phyloP scores from a whole-genome alignment of 1,284 basidiomycete species.

The Heterobasidion irregulare region DNA sequence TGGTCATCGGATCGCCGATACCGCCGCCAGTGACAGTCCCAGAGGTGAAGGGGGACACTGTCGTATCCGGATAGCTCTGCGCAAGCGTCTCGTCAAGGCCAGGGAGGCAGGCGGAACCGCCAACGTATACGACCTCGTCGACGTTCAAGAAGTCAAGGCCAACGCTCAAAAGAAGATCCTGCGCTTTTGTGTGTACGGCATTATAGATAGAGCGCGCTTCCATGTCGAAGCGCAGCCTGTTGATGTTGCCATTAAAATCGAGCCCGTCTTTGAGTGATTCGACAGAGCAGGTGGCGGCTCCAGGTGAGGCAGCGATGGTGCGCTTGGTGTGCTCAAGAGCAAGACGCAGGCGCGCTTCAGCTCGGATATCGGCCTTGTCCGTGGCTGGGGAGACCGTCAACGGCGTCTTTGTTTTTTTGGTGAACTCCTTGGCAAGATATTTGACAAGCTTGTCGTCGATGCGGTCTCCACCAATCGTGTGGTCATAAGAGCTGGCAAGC shows the following conservation, averaged over 20 bases:
- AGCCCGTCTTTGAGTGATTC: slow-evolving; percentile 93
- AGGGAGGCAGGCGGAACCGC: slow-evolving; percentile 81
- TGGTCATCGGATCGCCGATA: slow-evolving; percentile 78
- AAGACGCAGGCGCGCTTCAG: slow-evolving; percentile 88
- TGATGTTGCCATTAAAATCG: slow-evolving; percentile 91
- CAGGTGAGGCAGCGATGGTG: slow-evolving; percentile 82
- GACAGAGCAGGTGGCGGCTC: slow-evolving; percentile 85
- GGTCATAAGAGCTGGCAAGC: slow-evolving; percentile 39
- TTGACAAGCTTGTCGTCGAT: slow-evolving; percentile 83
- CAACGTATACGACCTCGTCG: slow-evolving; percentile 90
- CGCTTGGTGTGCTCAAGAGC: slow-evolving; percentile 95
- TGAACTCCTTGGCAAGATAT: slow-evolving; percentile 95
- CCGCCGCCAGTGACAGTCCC: slow-evolving; percentile 66
- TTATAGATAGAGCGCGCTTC: slow-evolving; percentile 72
- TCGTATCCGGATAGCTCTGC: slow-evolving; percentile 62
- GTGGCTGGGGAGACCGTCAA: slow-evolving; percentile 56
- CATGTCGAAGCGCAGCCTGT: slow-evolving; percentile 91
- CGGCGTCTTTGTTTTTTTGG: slow-evolving; percentile 88
- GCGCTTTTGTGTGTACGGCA: slow-evolving; percentile 56
- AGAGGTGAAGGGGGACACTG: slow-evolving; percentile 54
- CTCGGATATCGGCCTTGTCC: slow-evolving; percentile 68
- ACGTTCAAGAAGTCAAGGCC: slow-evolving; percentile 73
- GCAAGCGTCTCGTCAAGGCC: slow-evolving; percentile 75
- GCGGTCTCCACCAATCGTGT: slow-evolving; percentile 46
- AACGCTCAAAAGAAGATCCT: slow-evolving; percentile 52